Percentiles rank a stretch among this genome's conserved stretches.
These are phyloP conservation scores for Diplocarpon rosae DNA, from an alignment of 2,329 filamentous ascomycete species.

Conservation along the genomic window DNA sequence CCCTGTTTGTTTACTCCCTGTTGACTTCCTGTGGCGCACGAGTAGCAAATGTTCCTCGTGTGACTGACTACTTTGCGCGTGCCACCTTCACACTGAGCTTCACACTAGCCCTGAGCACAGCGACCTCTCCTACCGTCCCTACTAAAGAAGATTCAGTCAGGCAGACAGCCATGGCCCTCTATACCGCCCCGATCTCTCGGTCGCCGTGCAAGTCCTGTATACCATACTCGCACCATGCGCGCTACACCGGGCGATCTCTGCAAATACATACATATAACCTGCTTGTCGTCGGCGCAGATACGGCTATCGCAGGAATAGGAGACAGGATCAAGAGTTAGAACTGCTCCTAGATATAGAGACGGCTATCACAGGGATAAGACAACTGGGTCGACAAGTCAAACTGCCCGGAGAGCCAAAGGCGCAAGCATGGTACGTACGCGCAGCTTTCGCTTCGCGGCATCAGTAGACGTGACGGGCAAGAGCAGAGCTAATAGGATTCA, in stretches of 20 bases:
- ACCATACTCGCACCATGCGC: not conserved
- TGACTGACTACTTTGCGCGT: slow-evolving; percentile 22
- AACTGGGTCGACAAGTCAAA: too few relatives aligned
- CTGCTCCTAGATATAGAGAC: not conserved
- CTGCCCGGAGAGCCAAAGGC: not conserved
- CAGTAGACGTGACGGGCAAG: too few relatives aligned
- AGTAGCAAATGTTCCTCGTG: slow-evolving; percentile 11
- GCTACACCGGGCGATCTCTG: not conserved
- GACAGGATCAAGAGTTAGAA: not conserved
- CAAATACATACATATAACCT: slow-evolving; percentile 1
- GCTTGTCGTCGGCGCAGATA: not conserved
- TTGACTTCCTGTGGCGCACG: slow-evolving; percentile 9
- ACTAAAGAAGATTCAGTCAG: not conserved
- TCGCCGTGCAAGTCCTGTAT: not conserved
- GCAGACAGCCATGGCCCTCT: not conserved
- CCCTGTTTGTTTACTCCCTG: slow-evolving; percentile 6
- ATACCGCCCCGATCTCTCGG: not conserved
- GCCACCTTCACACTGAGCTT: slow-evolving; percentile 11
- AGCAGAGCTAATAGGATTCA: not conserved
- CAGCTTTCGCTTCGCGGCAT: not conserved
- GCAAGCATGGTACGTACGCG: slow-evolving; percentile 18
- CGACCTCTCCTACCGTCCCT: too few relatives aligned
- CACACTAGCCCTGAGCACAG: not conserved
- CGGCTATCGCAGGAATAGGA: not conserved
- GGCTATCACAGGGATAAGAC: not conserved